Percentiles rank a stretch among this genome's conserved stretches.
Conservation (phyloP, 2,329 filamentous ascomycete species). For the Fusarium agapanthi region DNA sequence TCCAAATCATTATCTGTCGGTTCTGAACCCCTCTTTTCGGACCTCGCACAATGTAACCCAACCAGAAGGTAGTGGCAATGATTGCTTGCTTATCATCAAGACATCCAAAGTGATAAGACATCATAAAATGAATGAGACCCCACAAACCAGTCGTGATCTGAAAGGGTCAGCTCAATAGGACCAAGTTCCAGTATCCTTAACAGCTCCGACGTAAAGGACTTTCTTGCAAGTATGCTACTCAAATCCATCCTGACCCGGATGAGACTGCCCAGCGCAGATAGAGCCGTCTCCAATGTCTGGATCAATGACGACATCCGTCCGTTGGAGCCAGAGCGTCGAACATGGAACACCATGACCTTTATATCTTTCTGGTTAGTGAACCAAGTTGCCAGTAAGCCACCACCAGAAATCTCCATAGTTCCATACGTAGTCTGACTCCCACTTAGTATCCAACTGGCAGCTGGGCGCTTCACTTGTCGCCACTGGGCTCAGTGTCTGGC, state of each 20-base stretch:
- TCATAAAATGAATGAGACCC: background rate
- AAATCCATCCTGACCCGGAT: background rate
- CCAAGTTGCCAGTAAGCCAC: background rate
- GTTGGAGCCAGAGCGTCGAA: background rate
- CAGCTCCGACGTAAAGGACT: background rate
- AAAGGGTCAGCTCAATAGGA: too few species aligned
- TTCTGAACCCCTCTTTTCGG: background rate
- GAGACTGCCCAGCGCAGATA: background rate
- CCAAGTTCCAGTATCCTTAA: background rate
- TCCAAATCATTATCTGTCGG: background rate
- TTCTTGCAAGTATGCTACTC: background rate
- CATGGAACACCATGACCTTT: background rate
- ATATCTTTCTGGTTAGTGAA: background rate
- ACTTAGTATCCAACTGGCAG: background rate
- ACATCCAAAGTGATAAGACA: background rate
- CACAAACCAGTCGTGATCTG: fast-evolving
- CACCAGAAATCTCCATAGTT: fast-evolving
- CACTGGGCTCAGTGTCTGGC: background rate
- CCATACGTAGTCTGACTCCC: fast-evolving
- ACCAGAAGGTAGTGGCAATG: background rate
- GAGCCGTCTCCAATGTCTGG: background rate
- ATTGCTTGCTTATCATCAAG: background rate
- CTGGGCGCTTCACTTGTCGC: background rate
- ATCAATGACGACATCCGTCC: background rate
- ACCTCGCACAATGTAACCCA: background rate